These are phyloP conservation scores for Pelargonium fulgidum DNA, from an alignment of 441 rosid species.

Conservation along the genomic window DNA sequence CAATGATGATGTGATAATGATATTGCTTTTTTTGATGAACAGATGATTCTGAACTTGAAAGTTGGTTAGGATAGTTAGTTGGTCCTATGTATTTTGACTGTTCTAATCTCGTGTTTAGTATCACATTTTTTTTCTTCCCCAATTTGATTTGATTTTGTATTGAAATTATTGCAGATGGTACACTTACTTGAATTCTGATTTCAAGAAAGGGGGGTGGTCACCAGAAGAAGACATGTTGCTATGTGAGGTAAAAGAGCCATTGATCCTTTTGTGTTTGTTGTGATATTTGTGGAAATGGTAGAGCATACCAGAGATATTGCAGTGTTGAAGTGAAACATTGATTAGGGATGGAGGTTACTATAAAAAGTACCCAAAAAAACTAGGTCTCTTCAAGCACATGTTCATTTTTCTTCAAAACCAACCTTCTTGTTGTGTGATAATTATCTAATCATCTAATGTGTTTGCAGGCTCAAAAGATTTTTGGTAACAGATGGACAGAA, in stretches of 20 bases:
- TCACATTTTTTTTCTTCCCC: neutral
- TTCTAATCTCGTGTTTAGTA: neutral
- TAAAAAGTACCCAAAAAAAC: no score
- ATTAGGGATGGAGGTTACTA: no score
- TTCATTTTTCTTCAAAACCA: neutral
- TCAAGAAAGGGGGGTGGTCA: slow-evolving; percentile 99
- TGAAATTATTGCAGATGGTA: slow-evolving; percentile 59
- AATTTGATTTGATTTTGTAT: neutral
- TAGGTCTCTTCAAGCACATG: neutral
- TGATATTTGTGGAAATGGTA: neutral
- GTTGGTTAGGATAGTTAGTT: slow-evolving; percentile 3
- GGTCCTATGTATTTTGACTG: neutral
- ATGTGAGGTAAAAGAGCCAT: slow-evolving; percentile 60
- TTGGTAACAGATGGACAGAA: slow-evolving; percentile 98
- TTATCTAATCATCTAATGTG: slow-evolving; percentile 21
- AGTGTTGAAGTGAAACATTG: neutral
- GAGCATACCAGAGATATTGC: neutral
- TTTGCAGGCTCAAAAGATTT: slow-evolving; percentile 81
- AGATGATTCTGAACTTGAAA: neutral
- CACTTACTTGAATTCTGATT: slow-evolving; percentile 89
- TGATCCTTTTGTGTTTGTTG: neutral
- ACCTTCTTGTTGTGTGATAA: slow-evolving; percentile 9
- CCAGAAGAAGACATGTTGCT: slow-evolving; percentile 95
- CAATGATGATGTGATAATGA: neutral
- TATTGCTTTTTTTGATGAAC: slow-evolving; percentile 4